Evolutionary conservation across 129 eudicot genomes (phyloP).

Genomic region (Dittrichia graveolens): DNA sequence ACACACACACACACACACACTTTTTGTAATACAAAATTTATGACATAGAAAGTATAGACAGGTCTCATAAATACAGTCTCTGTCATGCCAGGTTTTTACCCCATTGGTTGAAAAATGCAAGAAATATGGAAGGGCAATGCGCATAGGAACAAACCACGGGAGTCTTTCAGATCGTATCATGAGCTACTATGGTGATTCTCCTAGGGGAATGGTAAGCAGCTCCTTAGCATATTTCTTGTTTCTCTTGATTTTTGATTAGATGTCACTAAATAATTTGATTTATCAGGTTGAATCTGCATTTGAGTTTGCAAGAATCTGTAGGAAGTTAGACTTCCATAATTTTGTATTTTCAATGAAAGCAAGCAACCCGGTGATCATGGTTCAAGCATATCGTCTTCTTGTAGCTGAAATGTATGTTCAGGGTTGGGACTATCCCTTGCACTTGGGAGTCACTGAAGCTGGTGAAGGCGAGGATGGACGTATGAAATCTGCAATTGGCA

Average conservation of each 20-base stretch:
- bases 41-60: too few species aligned
- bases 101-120: constrained; percentile 98
- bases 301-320: constrained; percentile 94
- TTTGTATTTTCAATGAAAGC: constrained; percentile 99
- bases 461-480: constrained; percentile 99
- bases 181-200: constrained; percentile 99
- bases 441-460: constrained; percentile 98
- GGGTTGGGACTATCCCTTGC: constrained; percentile 98
- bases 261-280: constrained; percentile 7
- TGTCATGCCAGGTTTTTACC: constrained; percentile 63
- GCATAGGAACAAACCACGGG: constrained; percentile 97
- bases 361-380: constrained; percentile 97
- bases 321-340: constrained; percentile 91
- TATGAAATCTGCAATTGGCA: constrained; percentile 98
- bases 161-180: constrained; percentile 98
- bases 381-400: constrained; percentile 89
- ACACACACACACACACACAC: too few species aligned
- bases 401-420: constrained; percentile 95
- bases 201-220: constrained; percentile 91
- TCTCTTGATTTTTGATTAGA: neutral
- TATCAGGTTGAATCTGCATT: constrained; percentile 96
- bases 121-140: constrained; percentile 95
- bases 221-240: constrained; percentile 4
- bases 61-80: neutral
- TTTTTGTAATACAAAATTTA: too few species aligned